phyloP scores from a whole-genome alignment of 495 filamentous ascomycete genomes.

The Hypoxylon subgilvum region DNA sequence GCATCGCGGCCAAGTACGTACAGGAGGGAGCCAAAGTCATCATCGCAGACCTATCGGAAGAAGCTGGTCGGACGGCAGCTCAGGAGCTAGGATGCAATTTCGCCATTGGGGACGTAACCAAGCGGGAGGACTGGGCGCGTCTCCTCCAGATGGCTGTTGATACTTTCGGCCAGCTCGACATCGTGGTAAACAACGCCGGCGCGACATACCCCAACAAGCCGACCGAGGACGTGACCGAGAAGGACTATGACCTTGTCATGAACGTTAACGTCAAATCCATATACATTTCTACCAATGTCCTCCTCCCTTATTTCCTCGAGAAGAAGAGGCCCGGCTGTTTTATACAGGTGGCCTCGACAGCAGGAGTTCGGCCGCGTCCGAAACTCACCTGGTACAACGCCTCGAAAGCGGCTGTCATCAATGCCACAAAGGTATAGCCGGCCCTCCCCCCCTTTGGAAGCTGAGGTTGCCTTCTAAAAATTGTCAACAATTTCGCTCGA shows the following conservation, averaged over 20 bases:
- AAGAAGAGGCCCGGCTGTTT: slow-evolving; percentile 65
- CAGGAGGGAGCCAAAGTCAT: slow-evolving; percentile 64
- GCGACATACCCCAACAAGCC: slow-evolving; percentile 72
- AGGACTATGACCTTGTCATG: slow-evolving; percentile 70
- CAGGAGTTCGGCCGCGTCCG: slow-evolving; percentile 66
- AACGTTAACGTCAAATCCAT: slow-evolving; percentile 71
- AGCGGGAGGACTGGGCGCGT: slow-evolving; percentile 55
- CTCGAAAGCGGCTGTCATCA: slow-evolving; percentile 69
- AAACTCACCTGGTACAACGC: slow-evolving; percentile 75
- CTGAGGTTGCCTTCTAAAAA: too few species aligned
- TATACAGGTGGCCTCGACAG: slow-evolving; percentile 71
- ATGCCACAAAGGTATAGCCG: slow-evolving; percentile 52
- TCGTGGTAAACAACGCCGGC: slow-evolving; percentile 74
- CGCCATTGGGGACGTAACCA: slow-evolving; percentile 59
- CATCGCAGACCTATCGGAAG: slow-evolving; percentile 64
- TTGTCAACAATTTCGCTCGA: too few species aligned
- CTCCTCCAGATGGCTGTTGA: slow-evolving; percentile 55
- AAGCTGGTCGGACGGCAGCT: slow-evolving; percentile 53
- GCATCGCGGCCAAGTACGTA: slow-evolving; percentile 62
- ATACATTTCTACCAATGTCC: slow-evolving; percentile 58
- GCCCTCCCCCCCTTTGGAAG: neutral
- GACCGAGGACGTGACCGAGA: slow-evolving; percentile 65
- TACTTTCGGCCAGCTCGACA: slow-evolving; percentile 60
- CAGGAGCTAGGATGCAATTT: slow-evolving; percentile 50
- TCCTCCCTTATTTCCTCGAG: slow-evolving; percentile 61